phyloP scores from a whole-genome alignment of 2,329 filamentous ascomycete species.

The Boeremia lycopersici region DNA sequence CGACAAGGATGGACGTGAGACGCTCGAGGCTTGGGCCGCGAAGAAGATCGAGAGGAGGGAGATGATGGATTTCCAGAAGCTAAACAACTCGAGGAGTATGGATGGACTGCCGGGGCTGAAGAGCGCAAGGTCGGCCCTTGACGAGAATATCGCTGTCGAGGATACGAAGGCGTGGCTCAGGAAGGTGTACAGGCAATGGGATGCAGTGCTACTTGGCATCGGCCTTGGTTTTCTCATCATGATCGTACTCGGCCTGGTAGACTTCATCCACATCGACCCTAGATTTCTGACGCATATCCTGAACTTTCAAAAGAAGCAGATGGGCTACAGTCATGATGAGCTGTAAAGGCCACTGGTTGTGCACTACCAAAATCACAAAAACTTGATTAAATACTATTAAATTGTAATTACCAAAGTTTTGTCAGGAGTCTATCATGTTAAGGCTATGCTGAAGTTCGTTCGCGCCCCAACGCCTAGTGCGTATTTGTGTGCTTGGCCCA shows the following conservation, averaged over 20 bases:
- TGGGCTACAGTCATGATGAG: conserved; percentile 18
- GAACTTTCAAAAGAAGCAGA: conserved; percentile 32
- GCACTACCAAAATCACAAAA: neutral
- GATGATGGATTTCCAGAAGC: conserved; percentile 61
- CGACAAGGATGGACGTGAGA: conserved; percentile 54
- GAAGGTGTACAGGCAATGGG: conserved; percentile 33
- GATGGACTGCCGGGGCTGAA: conserved; percentile 34
- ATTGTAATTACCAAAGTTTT: conserved; percentile 2
- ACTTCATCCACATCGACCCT: conserved; percentile 22
- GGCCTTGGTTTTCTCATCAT: conserved; percentile 28
- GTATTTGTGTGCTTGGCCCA: conserved; percentile 46
- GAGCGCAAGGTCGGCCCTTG: conserved; percentile 55
- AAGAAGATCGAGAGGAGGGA: conserved; percentile 58
- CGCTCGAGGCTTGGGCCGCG: conserved; percentile 59
- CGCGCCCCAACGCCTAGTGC: neutral
- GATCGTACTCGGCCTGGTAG: conserved; percentile 25
- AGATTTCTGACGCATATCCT: conserved; percentile 29
- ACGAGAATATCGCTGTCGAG: conserved; percentile 54
- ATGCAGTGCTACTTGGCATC: conserved; percentile 28
- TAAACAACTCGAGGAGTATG: conserved; percentile 55
- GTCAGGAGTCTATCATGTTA: neutral
- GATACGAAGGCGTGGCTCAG: conserved; percentile 44
- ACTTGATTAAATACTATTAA: neutral
- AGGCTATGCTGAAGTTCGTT: no score
- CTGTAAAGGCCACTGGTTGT: neutral